These are phyloP conservation scores for Pseudisothecium myosuroides DNA, from an alignment of 225 moss, liverwort and hornwort species.

Conservation along the genomic window DNA sequence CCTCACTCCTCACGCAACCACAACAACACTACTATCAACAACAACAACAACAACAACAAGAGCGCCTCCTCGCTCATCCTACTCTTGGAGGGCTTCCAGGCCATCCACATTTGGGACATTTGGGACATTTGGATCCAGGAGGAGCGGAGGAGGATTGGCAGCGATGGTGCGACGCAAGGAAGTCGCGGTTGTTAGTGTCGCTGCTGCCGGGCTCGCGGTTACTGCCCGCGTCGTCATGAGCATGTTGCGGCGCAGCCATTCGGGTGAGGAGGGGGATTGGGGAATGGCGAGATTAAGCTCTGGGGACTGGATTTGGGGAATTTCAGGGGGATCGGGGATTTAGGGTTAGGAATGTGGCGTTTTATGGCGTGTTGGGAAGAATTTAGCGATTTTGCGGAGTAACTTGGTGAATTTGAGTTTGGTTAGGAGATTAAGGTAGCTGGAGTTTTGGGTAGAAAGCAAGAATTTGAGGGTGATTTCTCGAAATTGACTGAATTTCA, in stretches of 20 bases:
- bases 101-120: neutral
- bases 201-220: conserved; percentile 30
- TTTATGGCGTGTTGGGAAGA: neutral
- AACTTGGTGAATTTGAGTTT: neutral
- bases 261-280: neutral
- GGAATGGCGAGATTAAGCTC: neutral
- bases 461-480: neutral
- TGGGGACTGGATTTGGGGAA: neutral
- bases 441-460: neutral
- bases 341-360: neutral
- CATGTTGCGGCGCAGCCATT: conserved; percentile 9
- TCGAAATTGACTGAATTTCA: neutral
- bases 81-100: neutral
- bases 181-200: conserved; percentile 28
- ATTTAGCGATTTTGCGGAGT: neutral
- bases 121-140: neutral
- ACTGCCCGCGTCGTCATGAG: conserved; percentile 17
- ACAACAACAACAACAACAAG: neutral
- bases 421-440: neutral
- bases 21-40: neutral
- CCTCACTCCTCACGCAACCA: neutral
- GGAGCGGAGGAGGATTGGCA: neutral
- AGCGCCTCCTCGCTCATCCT: neutral
- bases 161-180: conserved; percentile 35
- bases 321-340: neutral